Evolutionary conservation across 192 early-diverging fungal species (phyloP), one percentile per base, ranked within the genome.

Genomic region (Geranomyces michiganensis): DNA sequence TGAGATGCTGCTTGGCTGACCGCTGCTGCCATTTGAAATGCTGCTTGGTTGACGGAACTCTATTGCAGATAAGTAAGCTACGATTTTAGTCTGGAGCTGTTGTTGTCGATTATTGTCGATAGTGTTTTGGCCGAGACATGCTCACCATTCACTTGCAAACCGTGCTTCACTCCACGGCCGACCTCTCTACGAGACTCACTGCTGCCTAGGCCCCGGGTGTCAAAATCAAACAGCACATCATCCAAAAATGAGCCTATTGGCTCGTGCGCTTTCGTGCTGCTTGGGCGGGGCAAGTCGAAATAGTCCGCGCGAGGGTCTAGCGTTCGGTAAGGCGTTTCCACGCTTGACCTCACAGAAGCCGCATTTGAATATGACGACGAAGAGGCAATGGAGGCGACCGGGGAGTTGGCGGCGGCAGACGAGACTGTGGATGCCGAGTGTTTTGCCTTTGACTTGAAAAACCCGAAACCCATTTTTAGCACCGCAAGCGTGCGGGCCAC

Each of bases 141-240:
- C 36, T 41, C 36, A 41, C 36, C 36, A 41, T 41, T 41, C 36
- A 10, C 36, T 10, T 41, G 5, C 10, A 41, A 7, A 10, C 36
- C 26, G 12, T 29, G 29, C 62, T 15, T 22, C 62, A 24, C 15
- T 43, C 26, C 26, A 3, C 36, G 36, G 36, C 36, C 5, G 5
- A 41, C 36, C 5, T 41, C 36, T 41, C 36, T 41, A 10, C 36
- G 36, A 3, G 36, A 41, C 36, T 41, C 36, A 7, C 10, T 41
- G 5, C 36, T 41, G 5, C 36, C 36, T 10, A 41, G 36, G 15
- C 19, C 24, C 51, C 51, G 51, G 6, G 4, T 53, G 26, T 66
- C 65, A 31, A 66, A 66, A 48, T 66, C 65, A 48, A 66, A 66
- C 44, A 66, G 19, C 31, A 66, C 65, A 48, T 66, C 65, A 48